Base-by-base conservation (phyloP, 176 grass and related monocot species). In the Carex cristatella region DNA sequence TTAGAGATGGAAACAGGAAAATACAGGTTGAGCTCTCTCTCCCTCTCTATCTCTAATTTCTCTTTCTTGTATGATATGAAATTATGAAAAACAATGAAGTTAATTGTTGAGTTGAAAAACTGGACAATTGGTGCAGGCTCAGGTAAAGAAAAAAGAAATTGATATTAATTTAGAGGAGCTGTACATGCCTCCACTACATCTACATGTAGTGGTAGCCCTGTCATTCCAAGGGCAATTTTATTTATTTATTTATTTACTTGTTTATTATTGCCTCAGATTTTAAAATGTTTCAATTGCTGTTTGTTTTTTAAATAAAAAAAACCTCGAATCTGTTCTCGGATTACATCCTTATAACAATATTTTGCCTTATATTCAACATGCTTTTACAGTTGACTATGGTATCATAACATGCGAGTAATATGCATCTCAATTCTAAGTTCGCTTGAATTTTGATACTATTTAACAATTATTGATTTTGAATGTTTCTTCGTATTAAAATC, bases 141-240 rank as follows among this genome's bases (percentile, higher is more conserved):
- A 16, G 56, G 13, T 33, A 78, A 78, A 78, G 74, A 78, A 16
- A 16, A 57, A 23, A 35, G 28, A 57, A 56, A 78, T 46, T 72
- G 40, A 74, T 49, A 74, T 48, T 23, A 23, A 23, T 23, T 32
- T 78, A 35, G 74, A 78, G 49, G 0, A 77, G 51, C 19, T 8
- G 30, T 78, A 33, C 74, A 57, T 9, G 7, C 74, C 13, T 14
- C 74, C 74, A 78, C 15, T 56, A 56, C 28, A 78, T 33, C 15
- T 56, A 56, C 28, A 78, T 33, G 74, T 78, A 78, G 74, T 78
- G 74, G 51, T 58, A 53, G 74, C 51, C 74, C 23, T 78, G 74
- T 78, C 48, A 57, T 32, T 27, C 48, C 31, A 57, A 32, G 27
- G 15, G 70, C 44, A 48, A 27, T 74, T 49, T 74, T 74, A 12